Evolutionary conservation across 2,329 filamentous ascomycete genomes (phyloP), one percentile per base, ranked within the genome.

Genomic region (Aspergillus sp.): DNA sequence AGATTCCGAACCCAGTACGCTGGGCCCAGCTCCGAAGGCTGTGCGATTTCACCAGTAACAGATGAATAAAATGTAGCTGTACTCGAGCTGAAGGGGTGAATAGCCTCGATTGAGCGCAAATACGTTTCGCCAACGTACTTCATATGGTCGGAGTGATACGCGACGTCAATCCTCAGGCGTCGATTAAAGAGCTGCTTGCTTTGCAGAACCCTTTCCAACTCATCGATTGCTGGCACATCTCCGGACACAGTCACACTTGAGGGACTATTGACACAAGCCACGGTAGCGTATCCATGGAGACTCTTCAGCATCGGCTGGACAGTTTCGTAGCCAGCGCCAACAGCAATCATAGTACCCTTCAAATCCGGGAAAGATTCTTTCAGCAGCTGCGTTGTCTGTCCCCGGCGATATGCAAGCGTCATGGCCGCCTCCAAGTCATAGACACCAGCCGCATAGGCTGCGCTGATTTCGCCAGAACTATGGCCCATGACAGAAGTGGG

Each of bases 91-190:
- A 43, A 46, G 10, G 45, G 53, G 35, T 43, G 37, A 19, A 57
- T 54, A 3, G 37, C 43, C 19, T 50, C 34, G 26, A 58, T 57
- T 4, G 50, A 44, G 11, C 42, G 26, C 2, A 54, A 36, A 13
- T 58, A 58, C 2, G 43, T 46, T 7, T 51, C 45, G 1, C 47
- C 48, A 7, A 56, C 51, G n/a, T 27, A 27, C 36, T 48, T 3
- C 66, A 71, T 71, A 40, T 72, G 67, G 27, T 59, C 56, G 1
- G 66, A 68, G 46, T 74, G 70, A 42, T 72, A 74, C 0, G 71
- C 70, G 3, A 48, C 61, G 26, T 68, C 62, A 3, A 73, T 67
- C 19, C 43, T 45, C 11, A 56, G 39, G 27, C 26, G 33, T n/a
- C 51, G 40, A 4, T 31, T 28, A 31, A 51, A 53, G 5, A 37